These are phyloP conservation scores for Sordaria brevicollis DNA, from an alignment of 495 filamentous ascomycete genomes.

Conservation along the genomic window DNA sequence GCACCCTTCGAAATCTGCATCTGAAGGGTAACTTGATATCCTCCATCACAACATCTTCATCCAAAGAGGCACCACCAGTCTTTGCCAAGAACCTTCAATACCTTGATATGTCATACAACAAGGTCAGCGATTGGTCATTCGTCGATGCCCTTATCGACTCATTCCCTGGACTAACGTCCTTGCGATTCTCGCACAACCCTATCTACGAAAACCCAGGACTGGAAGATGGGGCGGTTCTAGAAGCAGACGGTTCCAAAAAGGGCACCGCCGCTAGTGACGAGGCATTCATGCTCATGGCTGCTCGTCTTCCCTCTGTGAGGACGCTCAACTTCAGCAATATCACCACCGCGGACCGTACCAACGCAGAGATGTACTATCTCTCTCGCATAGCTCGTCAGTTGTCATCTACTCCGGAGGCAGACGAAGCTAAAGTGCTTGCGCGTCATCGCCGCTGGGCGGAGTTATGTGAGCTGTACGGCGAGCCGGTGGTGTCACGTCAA, in stretches of 20 bases:
- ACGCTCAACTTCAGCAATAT: constrained; percentile 73
- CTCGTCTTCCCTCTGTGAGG: constrained; percentile 57
- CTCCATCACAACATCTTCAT: constrained; percentile 11
- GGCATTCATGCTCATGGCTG: constrained; percentile 78
- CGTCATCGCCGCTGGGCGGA: constrained; percentile 60
- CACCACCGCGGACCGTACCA: constrained; percentile 57
- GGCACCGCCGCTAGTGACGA: constrained; percentile 33
- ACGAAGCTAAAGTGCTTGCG: constrained; percentile 42
- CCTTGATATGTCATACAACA: constrained; percentile 74
- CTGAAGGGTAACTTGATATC: constrained; percentile 48
- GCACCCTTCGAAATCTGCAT: constrained; percentile 50
- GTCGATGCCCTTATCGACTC: constrained; percentile 51
- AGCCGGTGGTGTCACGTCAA: constrained; percentile 45
- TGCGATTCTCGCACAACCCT: constrained; percentile 78
- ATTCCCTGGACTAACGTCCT: constrained; percentile 60
- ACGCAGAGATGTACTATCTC: constrained; percentile 90
- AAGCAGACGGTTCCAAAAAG: constrained; percentile 22
- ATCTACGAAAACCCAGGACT: constrained; percentile 53
- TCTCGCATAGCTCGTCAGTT: constrained; percentile 67
- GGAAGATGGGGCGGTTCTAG: constrained; percentile 5
- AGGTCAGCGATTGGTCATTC: constrained; percentile 57
- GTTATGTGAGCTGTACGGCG: constrained; percentile 64
- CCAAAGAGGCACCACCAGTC: constrained; percentile 8
- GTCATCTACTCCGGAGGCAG: constrained; percentile 43
- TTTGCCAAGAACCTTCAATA: constrained; percentile 41